Evolutionary conservation across 192 early-diverging fungal species (phyloP).

Genomic region (Backusella circina): DNA sequence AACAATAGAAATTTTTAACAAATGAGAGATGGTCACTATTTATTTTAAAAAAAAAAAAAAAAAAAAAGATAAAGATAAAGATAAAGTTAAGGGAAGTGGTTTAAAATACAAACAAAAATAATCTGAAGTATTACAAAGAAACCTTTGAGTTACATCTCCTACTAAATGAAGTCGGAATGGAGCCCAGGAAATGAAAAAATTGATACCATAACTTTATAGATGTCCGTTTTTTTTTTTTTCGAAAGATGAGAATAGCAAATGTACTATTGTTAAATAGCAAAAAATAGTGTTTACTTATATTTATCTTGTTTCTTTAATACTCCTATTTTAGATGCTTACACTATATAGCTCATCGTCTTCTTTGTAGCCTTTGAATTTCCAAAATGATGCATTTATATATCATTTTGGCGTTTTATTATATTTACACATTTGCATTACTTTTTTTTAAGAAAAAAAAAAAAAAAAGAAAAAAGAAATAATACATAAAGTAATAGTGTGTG

Average conservation of each 20-base stretch:
- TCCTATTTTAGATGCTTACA: too few relatives aligned
- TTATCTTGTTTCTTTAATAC: too few relatives aligned
- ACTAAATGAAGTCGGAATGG: not conserved
- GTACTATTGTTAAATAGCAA: not conserved
- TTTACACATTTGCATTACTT: too few relatives aligned
- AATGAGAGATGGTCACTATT: not conserved
- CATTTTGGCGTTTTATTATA: too few relatives aligned
- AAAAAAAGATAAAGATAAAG: not conserved
- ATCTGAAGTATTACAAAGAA: not conserved
- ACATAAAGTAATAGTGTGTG: too few relatives aligned
- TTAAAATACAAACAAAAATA: not conserved
- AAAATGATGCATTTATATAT: too few relatives aligned
- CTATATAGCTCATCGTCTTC: too few relatives aligned
- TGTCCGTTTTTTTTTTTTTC: not conserved
- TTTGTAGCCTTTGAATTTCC: too few relatives aligned
- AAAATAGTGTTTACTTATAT: not conserved
- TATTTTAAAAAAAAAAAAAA: too few relatives aligned
- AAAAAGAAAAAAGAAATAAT: too few relatives aligned
- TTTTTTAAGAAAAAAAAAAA: too few relatives aligned
- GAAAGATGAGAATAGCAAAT: not conserved
- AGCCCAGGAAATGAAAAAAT: not conserved
- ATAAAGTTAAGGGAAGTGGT: not conserved
- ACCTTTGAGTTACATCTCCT: not conserved
- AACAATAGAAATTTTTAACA: slow-evolving; percentile 5
- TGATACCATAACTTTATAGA: not conserved